phyloP scores from a whole-genome alignment of 805 yeast genomes.

The Candida suzukii region DNA sequence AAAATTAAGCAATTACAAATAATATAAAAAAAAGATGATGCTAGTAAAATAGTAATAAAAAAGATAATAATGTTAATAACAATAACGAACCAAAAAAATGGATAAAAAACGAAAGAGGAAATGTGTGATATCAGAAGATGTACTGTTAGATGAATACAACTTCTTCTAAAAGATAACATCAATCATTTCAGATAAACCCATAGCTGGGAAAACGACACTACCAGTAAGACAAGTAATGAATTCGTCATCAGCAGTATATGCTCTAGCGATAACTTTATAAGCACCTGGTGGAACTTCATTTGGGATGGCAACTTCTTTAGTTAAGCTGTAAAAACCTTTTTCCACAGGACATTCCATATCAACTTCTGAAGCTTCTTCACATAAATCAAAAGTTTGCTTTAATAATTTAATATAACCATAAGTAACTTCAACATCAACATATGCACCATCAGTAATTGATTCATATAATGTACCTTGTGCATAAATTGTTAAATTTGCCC shows the following conservation, averaged over 20 bases:
- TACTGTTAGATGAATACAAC: no score
- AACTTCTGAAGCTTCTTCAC: conserved; percentile 79
- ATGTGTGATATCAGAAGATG: no score
- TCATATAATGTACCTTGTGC: conserved; percentile 62
- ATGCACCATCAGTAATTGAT: conserved; percentile 75
- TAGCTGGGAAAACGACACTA: conserved; percentile 47
- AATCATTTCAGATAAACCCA: neutral
- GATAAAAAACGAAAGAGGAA: no score
- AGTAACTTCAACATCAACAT: conserved; percentile 88
- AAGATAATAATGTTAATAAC: no score
- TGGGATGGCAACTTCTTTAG: conserved; percentile 78
- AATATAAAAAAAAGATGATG: no score
- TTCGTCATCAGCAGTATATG: conserved; percentile 77
- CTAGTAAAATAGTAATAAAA: no score
- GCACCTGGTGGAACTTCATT: conserved; percentile 92
- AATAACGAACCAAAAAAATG: no score
- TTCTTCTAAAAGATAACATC: neutral
- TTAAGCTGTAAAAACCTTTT: conserved; percentile 58
- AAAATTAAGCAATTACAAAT: no score
- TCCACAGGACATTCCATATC: conserved; percentile 80
- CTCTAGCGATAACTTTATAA: conserved; percentile 81
- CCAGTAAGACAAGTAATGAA: conserved; percentile 81
- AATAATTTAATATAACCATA: conserved; percentile 87
- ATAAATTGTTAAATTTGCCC: conserved; percentile 69
- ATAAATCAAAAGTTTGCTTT: conserved; percentile 86